Percentiles rank a stretch among this genome's conserved stretches.
These are phyloP conservation scores for Sclerotinia subarctica DNA, from an alignment of 2,329 filamentous ascomycete species.

Conservation along the genomic window DNA sequence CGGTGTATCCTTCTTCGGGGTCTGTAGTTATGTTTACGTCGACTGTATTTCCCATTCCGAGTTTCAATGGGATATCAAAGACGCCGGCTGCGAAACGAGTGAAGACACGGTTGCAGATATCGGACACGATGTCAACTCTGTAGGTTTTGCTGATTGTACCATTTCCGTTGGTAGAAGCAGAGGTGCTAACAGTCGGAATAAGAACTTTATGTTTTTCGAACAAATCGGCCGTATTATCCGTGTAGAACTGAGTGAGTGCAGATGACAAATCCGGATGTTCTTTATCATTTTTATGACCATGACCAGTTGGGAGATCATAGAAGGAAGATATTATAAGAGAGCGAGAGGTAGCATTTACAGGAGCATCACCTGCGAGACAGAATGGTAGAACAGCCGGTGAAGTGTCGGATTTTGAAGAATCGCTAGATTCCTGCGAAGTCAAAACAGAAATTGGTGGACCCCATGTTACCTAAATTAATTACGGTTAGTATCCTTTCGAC, in stretches of 20 bases:
- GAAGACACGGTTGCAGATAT: conserved; percentile 52
- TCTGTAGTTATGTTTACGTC: conserved; percentile 29
- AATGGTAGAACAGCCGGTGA: background rate
- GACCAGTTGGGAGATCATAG: background rate
- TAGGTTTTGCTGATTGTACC: background rate
- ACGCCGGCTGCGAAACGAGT: conserved; percentile 52
- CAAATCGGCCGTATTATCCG: conserved; percentile 42
- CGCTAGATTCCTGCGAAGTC: background rate
- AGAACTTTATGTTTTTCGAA: conserved; percentile 62
- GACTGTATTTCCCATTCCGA: conserved; percentile 9
- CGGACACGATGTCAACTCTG: conserved; percentile 62
- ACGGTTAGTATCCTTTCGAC: background rate
- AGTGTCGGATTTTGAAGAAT: background rate
- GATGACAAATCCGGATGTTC: background rate
- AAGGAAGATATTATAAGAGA: conserved; percentile 16
- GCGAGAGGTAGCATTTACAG: background rate
- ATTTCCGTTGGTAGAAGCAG: conserved; percentile 22
- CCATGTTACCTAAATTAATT: background rate
- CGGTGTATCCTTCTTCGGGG: conserved; percentile 4
- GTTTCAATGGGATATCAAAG: conserved; percentile 47
- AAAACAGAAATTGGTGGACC: background rate
- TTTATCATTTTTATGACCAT: background rate
- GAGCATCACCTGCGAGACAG: conserved; percentile 12
- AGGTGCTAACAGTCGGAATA: conserved; percentile 56
- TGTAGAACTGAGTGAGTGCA: conserved; percentile 3